phyloP scores from a whole-genome alignment of 176 grass and related monocot genomes.

The Coix lacrymajobi region DNA sequence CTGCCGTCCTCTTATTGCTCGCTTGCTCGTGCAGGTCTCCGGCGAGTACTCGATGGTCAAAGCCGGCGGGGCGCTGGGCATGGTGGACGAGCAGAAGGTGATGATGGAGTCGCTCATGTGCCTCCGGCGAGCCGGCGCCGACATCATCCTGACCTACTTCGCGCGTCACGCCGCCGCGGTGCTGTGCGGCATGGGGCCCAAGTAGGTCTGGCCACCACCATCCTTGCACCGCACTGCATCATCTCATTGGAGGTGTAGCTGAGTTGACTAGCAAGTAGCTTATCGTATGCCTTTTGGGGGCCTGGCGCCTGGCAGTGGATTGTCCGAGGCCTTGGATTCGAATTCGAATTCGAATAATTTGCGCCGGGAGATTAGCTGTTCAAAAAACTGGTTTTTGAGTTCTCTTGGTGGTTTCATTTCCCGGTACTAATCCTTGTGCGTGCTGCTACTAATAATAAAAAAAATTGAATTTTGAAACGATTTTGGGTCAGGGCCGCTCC shows the following conservation, averaged over 20 bases:
- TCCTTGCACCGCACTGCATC: not conserved
- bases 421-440: not conserved
- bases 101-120: constrained; percentile 99
- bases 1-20: too few relatives aligned
- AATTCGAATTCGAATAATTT: too few relatives aligned
- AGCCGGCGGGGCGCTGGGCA: constrained; percentile 61
- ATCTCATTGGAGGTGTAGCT: not conserved
- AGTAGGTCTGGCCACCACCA: too few relatives aligned
- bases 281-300: too few relatives aligned
- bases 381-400: not conserved
- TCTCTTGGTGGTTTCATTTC: not conserved
- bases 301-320: not conserved
- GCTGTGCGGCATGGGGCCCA: constrained; percentile 53
- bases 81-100: constrained; percentile 95
- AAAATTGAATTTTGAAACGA: not conserved
- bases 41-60: constrained; percentile 99
- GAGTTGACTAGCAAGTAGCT: not conserved
- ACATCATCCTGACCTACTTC: constrained; percentile 91
- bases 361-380: not conserved
- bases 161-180: constrained; percentile 81
- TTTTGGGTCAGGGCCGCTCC: not conserved
- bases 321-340: not conserved
- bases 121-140: constrained; percentile 70
- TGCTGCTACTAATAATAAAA: not conserved
- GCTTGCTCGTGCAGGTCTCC: constrained; percentile 60